Evolutionary conservation across 148 eudicot genomes (phyloP), one percentile per base, ranked within the genome.

Genomic region (Cornus florida): DNA sequence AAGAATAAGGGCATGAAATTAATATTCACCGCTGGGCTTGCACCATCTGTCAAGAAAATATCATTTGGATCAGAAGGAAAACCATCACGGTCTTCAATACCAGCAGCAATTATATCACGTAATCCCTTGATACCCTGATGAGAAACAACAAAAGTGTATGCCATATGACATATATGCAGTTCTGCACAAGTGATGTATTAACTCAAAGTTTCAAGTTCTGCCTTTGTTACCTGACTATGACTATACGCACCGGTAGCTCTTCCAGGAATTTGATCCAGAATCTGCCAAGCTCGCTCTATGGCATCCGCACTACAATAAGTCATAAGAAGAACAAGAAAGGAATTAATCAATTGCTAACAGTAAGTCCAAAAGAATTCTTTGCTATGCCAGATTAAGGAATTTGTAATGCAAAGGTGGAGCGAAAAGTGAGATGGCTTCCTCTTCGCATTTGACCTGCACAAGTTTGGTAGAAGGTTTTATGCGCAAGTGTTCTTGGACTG

Each of bases 31-130:
- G 84, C 92, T 31, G 92, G 92, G 82, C 92, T 96, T 80, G 99
- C 98, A 77, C 99, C 99, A 83, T 94, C 99, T n/a, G 98, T 96
- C 92, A 96, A 86, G 89, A 96, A 96, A 72, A 96, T 83, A 80
- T 96, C 98, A 83, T 92, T 89, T 67, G 99, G 91, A 88, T 92
- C 89, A 76, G 91, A 86, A 67, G 97, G 94, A 86, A 86, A 93
- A 68, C 97, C 97, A 88, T 93, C 99, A 82, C 99, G 97, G 56
- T 85, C 93, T 90, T 43, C 48, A 43, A 43, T 43, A 43, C 48
- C 10, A 43, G 9, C 48, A 6, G 10, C 48, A 43, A 43, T 43
- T 43, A 6, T 1, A 43, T 43, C 48, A 6, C 48, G 48, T 43
- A 43, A 43, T 43, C 48, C 48, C 8, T 43, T 43, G 6, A 43